Conservation (phyloP, 768 basidiomycete species). For the Tulasnella calospora region DNA sequence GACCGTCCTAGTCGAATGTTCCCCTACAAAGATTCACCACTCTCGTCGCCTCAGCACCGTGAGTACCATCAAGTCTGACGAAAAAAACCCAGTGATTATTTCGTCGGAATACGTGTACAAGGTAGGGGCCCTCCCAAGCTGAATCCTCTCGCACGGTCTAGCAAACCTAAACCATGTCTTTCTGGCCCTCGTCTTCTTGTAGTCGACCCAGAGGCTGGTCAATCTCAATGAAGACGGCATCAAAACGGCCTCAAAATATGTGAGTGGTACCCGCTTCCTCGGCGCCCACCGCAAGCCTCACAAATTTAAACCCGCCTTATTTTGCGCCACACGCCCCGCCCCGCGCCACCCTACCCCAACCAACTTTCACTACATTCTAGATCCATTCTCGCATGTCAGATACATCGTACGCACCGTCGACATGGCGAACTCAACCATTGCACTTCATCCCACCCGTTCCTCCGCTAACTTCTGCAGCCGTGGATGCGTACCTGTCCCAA, state of each 20-base stretch:
- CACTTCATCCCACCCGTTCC: slow-evolving; percentile 59
- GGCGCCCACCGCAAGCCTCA: neutral
- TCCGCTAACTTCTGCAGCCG: neutral
- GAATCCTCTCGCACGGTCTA: slow-evolving; percentile 13
- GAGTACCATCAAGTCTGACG: neutral
- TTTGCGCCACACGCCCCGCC: slow-evolving; percentile 20
- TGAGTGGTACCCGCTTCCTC: slow-evolving; percentile 32
- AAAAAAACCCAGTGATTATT: slow-evolving; percentile 54
- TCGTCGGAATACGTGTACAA: slow-evolving; percentile 55
- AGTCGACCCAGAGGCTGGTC: slow-evolving; percentile 41
- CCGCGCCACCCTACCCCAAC: slow-evolving; percentile 16
- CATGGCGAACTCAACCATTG: slow-evolving; percentile 72
- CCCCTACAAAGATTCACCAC: neutral
- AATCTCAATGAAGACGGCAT: slow-evolving; percentile 58
- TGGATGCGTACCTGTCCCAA: slow-evolving; percentile 48
- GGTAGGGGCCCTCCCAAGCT: slow-evolving; percentile 38
- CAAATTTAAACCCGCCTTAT: slow-evolving; percentile 32
- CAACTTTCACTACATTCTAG: slow-evolving; percentile 43
- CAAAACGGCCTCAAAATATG: slow-evolving; percentile 60
- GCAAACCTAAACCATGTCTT: too few relatives aligned
- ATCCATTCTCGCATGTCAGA: slow-evolving; percentile 53
- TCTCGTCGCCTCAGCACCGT: neutral
- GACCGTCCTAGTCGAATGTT: neutral
- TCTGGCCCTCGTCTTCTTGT: neutral
- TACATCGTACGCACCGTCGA: slow-evolving; percentile 70